Evolutionary conservation across 2,329 filamentous ascomycete genomes (phyloP).

Genomic region (Scedosporium dehoogii): DNA sequence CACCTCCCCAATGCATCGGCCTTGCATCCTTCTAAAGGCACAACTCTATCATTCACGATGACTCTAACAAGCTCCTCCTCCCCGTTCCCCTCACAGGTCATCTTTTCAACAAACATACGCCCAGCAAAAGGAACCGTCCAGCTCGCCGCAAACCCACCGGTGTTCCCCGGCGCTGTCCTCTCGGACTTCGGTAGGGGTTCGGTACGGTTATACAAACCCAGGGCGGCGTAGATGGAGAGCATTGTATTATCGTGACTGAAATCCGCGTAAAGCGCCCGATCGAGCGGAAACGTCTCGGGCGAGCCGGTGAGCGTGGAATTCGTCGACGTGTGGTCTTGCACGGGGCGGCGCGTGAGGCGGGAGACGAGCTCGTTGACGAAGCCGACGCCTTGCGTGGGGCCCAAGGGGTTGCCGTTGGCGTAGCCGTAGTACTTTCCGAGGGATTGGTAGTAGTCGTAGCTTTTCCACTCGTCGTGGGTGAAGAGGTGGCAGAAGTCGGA

Average conservation of each 20-base stretch:
- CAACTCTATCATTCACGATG: conserved; percentile 74
- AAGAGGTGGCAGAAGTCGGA: conserved; percentile 74
- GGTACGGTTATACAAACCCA: conserved; percentile 68
- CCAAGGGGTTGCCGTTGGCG: conserved; percentile 65
- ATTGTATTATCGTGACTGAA: conserved; percentile 91
- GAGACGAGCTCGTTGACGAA: conserved; percentile 83
- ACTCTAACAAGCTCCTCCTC: conserved; percentile 65
- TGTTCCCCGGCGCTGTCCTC: conserved; percentile 38
- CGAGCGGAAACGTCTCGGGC: conserved; percentile 62
- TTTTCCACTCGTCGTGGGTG: conserved; percentile 59
- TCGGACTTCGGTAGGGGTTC: conserved; percentile 39
- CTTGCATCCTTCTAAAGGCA: conserved; percentile 60
- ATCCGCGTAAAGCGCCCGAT: conserved; percentile 65
- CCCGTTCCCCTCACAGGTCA: conserved; percentile 47
- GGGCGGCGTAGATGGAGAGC: conserved; percentile 61
- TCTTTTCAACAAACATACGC: conserved; percentile 80
- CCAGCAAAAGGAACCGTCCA: conserved; percentile 78
- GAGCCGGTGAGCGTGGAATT: conserved; percentile 68
- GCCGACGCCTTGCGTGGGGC: conserved; percentile 76
- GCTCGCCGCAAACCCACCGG: conserved; percentile 61
- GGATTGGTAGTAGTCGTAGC: conserved; percentile 73
- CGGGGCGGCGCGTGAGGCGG: conserved; percentile 58
- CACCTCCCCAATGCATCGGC: conserved; percentile 65
- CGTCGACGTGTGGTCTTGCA: conserved; percentile 63
- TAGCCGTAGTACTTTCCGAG: conserved; percentile 81